These are phyloP conservation scores for Drechslerella coelobrocha DNA, from an alignment of 2,329 filamentous ascomycete species.

Conservation along the genomic window DNA sequence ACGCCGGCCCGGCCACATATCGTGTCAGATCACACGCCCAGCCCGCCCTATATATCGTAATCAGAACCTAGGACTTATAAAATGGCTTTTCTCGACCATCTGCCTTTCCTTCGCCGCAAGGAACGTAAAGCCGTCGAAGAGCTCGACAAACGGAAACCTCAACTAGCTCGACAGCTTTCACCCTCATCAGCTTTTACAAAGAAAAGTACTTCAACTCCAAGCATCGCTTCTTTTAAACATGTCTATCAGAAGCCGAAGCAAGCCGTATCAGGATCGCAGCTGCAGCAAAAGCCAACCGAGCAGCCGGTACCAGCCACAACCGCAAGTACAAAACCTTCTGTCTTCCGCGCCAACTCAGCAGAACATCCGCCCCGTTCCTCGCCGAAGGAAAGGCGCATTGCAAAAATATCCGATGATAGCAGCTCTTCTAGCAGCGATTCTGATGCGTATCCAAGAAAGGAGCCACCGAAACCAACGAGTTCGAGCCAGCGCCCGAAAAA, in stretches of 20 bases:
- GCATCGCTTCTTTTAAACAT: not conserved
- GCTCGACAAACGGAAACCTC: not conserved
- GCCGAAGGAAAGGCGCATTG: constrained; percentile 12
- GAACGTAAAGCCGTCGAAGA: not conserved
- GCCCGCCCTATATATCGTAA: constrained; percentile 16
- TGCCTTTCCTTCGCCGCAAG: constrained; percentile 16
- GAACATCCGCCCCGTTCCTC: not conserved
- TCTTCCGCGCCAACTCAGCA: not conserved
- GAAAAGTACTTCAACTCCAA: not conserved
- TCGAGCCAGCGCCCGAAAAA: not conserved
- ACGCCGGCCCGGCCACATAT: not conserved
- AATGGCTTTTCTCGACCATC: constrained; percentile 17
- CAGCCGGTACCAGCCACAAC: not conserved
- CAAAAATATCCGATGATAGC: constrained; percentile 37
- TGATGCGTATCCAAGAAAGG: constrained; percentile 32
- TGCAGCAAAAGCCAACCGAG: not conserved
- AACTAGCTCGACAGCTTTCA: not conserved
- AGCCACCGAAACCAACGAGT: constrained; percentile 15
- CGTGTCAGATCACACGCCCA: constrained; percentile 13
- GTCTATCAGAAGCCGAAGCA: not conserved
- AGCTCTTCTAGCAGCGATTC: constrained; percentile 24
- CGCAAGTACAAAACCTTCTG: not conserved
- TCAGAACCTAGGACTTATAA: constrained; percentile 19
- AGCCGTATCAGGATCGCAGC: not conserved
- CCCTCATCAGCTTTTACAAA: not conserved